Evolutionary conservation across 495 filamentous ascomycete species (phyloP).

Genomic region (Podospora pseudopauciseta): DNA sequence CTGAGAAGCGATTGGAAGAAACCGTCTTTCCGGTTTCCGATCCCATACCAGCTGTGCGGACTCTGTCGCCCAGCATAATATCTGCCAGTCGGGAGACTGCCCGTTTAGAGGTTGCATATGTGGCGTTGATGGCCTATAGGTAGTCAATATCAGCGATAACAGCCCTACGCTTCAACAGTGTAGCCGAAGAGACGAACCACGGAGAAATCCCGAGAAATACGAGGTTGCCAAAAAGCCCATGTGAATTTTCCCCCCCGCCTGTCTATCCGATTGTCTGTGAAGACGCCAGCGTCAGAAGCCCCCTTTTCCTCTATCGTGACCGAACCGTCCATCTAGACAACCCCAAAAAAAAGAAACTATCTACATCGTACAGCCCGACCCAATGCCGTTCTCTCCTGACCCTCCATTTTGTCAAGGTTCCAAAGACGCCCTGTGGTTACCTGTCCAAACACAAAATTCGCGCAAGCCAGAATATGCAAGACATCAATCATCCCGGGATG

Average conservation of each 20-base stretch:
- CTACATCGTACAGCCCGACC: background rate
- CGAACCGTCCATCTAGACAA: background rate
- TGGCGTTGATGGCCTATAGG: background rate
- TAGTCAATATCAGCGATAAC: background rate
- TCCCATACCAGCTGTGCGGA: background rate
- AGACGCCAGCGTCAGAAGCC: background rate
- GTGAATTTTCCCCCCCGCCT: background rate
- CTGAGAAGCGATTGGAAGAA: background rate
- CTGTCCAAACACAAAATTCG: conserved; percentile 4
- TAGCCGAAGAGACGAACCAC: background rate
- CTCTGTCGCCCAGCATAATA: background rate
- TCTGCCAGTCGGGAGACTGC: background rate
- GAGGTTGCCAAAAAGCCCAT: background rate
- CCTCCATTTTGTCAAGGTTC: background rate
- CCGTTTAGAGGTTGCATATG: background rate
- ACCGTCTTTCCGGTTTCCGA: background rate
- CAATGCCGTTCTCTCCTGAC: background rate
- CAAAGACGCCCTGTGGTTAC: background rate
- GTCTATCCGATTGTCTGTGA: background rate
- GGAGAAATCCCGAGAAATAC: background rate
- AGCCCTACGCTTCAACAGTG: background rate
- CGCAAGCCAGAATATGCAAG: conserved; percentile 4
- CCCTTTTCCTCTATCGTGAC: background rate
- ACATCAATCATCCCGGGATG: background rate
- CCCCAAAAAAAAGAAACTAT: background rate